These are phyloP conservation scores for Arxiozyma heterogenica DNA, from an alignment of 1,139 yeast species.

Conservation along the genomic window DNA sequence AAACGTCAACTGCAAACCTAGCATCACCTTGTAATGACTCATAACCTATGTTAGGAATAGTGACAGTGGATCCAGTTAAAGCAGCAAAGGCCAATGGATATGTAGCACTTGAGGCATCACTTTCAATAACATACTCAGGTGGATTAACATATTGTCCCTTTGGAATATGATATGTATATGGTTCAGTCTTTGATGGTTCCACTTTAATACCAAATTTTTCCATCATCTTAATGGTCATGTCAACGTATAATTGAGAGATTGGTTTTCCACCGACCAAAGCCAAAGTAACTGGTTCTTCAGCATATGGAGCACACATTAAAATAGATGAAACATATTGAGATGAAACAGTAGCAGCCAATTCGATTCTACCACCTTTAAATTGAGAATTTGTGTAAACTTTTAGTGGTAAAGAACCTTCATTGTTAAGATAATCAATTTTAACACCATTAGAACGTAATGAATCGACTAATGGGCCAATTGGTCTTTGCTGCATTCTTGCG, in stretches of 20 bases:
- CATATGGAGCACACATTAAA: slow-evolving; percentile 97
- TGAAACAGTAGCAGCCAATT: slow-evolving; percentile 89
- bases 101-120: slow-evolving; percentile 98
- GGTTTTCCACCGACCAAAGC: slow-evolving; percentile 94
- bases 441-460: slow-evolving; percentile 80
- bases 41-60: slow-evolving; percentile 90
- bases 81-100: slow-evolving; percentile 98
- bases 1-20: slow-evolving; percentile 85
- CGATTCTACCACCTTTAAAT: slow-evolving; percentile 83
- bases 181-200: slow-evolving; percentile 58
- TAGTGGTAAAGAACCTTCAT: slow-evolving; percentile 79
- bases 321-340: slow-evolving; percentile 96
- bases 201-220: slow-evolving; percentile 76
- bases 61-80: slow-evolving; percentile 86
- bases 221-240: slow-evolving; percentile 97
- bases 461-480: slow-evolving; percentile 92
- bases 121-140: slow-evolving; percentile 74
- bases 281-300: slow-evolving; percentile 76
- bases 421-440: slow-evolving; percentile 57
- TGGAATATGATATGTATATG: slow-evolving; percentile 84
- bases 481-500: slow-evolving; percentile 95
- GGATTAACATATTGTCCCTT: slow-evolving; percentile 76
- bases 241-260: slow-evolving; percentile 88
- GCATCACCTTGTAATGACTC: slow-evolving; percentile 96
- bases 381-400: slow-evolving; percentile 61